A percentile compares a stretch with the other conserved stretches of the same genome.
phyloP scores from a whole-genome alignment of 371 early-diverging fungal genomes.

The Dentiscutata heterogama region DNA sequence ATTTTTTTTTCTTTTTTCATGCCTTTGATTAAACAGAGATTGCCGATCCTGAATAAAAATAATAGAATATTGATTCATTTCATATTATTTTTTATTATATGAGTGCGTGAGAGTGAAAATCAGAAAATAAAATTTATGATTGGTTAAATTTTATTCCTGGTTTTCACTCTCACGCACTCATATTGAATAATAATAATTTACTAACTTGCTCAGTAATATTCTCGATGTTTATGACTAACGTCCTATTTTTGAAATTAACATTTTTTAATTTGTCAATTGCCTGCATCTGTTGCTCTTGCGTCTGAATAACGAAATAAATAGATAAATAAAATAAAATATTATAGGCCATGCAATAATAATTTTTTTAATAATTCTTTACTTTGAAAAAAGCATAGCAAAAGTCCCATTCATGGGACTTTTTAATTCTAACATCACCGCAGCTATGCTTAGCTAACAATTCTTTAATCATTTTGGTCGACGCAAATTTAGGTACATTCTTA shows the following conservation, averaged over 20 bases:
- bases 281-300: neutral
- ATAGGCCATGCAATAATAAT: neutral
- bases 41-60: neutral
- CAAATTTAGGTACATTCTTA: constrained; percentile 21
- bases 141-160: no score
- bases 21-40: neutral
- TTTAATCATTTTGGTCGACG: constrained; percentile 21
- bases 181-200: neutral
- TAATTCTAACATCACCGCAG: neutral
- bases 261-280: constrained; percentile 18
- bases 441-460: neutral
- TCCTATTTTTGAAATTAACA: constrained; percentile 20
- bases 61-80: no score
- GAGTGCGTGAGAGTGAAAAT: no score
- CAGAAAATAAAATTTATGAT: no score
- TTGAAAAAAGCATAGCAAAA: constrained; percentile 11
- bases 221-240: neutral
- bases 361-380: neutral
- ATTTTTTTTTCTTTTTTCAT: neutral
- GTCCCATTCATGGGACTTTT: constrained; percentile 24
- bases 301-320: neutral
- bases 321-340: neutral
- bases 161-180: no score
- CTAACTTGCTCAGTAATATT: constrained; percentile 27
- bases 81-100: no score